Percentiles rank a stretch among this genome's conserved stretches.
These are phyloP conservation scores for Ascosphaera pollenicola DNA, from an alignment of 2,329 filamentous ascomycete genomes.

Conservation along the genomic window DNA sequence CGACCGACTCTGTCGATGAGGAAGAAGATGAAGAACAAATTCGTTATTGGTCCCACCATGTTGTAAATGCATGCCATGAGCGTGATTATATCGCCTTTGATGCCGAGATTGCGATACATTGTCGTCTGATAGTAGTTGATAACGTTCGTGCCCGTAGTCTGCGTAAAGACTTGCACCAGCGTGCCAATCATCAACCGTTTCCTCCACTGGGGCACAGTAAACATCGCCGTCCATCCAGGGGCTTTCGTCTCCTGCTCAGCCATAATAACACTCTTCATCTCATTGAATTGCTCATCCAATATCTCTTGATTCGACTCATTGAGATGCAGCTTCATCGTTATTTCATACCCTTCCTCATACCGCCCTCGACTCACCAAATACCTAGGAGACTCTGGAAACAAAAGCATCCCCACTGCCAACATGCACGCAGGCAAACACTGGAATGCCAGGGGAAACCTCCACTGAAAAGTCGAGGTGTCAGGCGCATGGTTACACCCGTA, in stretches of 20 bases:
- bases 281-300: constrained; percentile 34
- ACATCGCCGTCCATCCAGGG: constrained; percentile 17
- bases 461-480: constrained; percentile 13
- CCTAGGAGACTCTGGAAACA: constrained; percentile 8
- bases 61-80: constrained; percentile 40
- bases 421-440: constrained; percentile 23
- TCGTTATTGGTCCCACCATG: constrained; percentile 26
- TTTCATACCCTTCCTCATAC: constrained; percentile 25
- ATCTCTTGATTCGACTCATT: constrained; percentile 32
- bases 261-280: constrained; percentile 39
- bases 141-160: constrained; percentile 25
- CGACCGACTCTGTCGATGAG: constrained; percentile 14
- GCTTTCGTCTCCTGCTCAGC: constrained; percentile 34
- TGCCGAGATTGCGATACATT: constrained; percentile 26
- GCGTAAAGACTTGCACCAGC: constrained; percentile 41
- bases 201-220: constrained; percentile 26
- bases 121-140: constrained; percentile 21
- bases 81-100: constrained; percentile 30
- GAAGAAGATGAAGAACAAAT: constrained; percentile 27
- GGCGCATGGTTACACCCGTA: constrained; percentile 5
- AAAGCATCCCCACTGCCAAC: constrained; percentile 21
- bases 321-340: constrained; percentile 31
- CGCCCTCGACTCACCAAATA: constrained; percentile 20
- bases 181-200: constrained; percentile 40
- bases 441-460: constrained; percentile 24